Percentiles rank a stretch among this genome's conserved stretches.
phyloP scores from a whole-genome alignment of 2,329 filamentous ascomycete genomes.

The Penicillium sp. region DNA sequence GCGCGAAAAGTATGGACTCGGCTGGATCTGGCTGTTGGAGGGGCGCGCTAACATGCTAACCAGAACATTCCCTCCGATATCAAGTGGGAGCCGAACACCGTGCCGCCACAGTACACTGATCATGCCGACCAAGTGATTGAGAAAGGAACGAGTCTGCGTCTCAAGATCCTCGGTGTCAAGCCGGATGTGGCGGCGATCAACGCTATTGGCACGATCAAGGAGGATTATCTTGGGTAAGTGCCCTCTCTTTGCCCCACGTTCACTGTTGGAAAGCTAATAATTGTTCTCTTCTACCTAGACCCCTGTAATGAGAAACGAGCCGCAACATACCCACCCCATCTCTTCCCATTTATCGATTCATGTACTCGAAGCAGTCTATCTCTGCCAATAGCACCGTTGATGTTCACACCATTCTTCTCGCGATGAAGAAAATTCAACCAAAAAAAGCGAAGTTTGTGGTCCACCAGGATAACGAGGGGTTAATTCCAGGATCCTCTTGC shows the following conservation, averaged over 20 bases:
- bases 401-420: conserved; percentile 1
- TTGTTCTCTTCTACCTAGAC: conserved; percentile 21
- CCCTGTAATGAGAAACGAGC: conserved; percentile 32
- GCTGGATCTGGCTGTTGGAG: neutral
- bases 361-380: conserved; percentile 6
- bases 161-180: conserved; percentile 92
- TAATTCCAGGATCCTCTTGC: neutral
- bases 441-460: conserved; percentile 5
- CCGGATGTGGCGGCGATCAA: conserved; percentile 94
- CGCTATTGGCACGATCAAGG: conserved; percentile 97
- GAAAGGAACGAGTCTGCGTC: conserved; percentile 85
- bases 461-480: conserved; percentile 2
- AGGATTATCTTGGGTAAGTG: conserved; percentile 56
- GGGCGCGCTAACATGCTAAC: conserved; percentile 14
- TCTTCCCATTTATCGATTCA: conserved; percentile 12
- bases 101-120: conserved; percentile 95
- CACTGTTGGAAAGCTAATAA: neutral
- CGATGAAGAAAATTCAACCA: neutral
- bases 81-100: conserved; percentile 93
- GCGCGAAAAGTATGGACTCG: conserved; percentile 67
- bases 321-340: conserved; percentile 22
- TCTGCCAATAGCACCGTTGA: neutral
- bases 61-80: conserved; percentile 78
- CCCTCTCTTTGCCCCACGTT: neutral
- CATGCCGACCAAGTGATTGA: conserved; percentile 93